Conservation (phyloP, 371 early-diverging fungal genomes). For the Mucor racemosus region DNA sequence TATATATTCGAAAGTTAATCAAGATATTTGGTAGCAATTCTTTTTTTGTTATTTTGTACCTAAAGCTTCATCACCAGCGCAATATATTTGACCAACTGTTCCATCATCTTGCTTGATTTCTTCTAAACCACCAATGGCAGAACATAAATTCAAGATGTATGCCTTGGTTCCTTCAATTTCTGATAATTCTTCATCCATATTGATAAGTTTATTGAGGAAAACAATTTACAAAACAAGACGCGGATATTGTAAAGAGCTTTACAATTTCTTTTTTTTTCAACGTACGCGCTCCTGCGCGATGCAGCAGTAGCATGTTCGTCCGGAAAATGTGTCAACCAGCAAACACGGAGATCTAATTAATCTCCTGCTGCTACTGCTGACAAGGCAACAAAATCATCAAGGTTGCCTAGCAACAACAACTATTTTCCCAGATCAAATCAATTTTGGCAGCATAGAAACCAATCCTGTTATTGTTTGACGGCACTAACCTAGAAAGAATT, state of each 20-base stretch:
- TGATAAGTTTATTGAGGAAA: neutral
- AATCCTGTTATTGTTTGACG: conserved; percentile 4
- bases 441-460: neutral
- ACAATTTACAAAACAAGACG: neutral
- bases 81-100: conserved; percentile 57
- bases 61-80: conserved; percentile 81
- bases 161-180: conserved; percentile 7
- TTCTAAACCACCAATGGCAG: conserved; percentile 83
- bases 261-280: neutral
- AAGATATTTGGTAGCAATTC: neutral
- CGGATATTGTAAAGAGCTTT: neutral
- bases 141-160: conserved; percentile 70
- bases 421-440: too few species aligned
- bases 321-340: neutral
- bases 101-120: conserved; percentile 48
- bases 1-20: conserved; percentile 3
- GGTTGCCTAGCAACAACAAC: too few species aligned
- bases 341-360: neutral
- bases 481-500: neutral
- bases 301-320: neutral
- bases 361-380: neutral
- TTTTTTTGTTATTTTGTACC: conserved; percentile 45
- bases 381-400: too few species aligned
- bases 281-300: neutral
- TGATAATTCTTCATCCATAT: conserved; percentile 3